Evolutionary conservation across 2,329 filamentous ascomycete genomes (phyloP).

Genomic region (Colletotrichum tofieldiae): DNA sequence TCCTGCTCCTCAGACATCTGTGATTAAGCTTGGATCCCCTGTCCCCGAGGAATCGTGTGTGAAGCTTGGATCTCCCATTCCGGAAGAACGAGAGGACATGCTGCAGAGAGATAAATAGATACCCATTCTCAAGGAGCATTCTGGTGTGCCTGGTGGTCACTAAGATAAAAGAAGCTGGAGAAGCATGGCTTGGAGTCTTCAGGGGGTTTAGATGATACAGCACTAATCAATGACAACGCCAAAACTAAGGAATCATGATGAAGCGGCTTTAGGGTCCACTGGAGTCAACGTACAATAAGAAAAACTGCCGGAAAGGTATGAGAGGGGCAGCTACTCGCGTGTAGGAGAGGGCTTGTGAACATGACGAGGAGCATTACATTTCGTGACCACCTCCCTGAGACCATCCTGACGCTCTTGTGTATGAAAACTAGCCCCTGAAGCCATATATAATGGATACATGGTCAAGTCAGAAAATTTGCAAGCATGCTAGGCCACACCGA

Average conservation of each 20-base stretch:
- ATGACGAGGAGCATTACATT: neutral
- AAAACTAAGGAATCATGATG: conserved; percentile 32
- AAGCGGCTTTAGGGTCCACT: neutral
- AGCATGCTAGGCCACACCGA: too few species aligned
- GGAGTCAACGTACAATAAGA: neutral
- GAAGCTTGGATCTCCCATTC: conserved; percentile 8
- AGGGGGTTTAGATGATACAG: neutral
- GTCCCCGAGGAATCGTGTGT: neutral
- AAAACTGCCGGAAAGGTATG: too few species aligned
- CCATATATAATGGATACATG: neutral
- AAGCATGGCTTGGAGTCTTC: neutral
- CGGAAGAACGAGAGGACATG: neutral
- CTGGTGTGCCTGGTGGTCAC: neutral
- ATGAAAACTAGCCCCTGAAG: neutral
- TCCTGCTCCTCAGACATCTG: neutral
- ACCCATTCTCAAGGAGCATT: neutral
- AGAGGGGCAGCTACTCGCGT: neutral
- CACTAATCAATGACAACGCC: neutral
- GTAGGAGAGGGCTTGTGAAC: neutral
- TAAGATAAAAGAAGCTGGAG: neutral
- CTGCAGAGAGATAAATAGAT: neutral
- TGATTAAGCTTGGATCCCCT: conserved; percentile 21
- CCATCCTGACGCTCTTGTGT: too few species aligned
- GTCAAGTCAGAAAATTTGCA: neutral
- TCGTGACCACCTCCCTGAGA: neutral